Evolutionary conservation across 2,329 filamentous ascomycete species (phyloP), one percentile per base, ranked within the genome.

Genomic region (Chrysoporthe deuterocubensis): DNA sequence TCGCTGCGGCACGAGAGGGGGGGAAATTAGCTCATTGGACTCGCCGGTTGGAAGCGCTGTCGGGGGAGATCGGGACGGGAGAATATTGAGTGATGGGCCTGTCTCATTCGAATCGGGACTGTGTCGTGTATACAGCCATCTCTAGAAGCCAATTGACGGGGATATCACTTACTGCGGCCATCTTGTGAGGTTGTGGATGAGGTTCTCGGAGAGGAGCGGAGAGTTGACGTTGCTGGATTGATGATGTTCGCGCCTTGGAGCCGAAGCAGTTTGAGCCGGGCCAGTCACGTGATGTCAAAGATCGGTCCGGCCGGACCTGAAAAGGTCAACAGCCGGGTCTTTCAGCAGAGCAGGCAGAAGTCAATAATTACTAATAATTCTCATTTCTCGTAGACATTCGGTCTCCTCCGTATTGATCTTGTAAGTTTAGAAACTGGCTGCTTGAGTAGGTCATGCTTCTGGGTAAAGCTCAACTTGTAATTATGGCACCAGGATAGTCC

Each of bases 141-240:
- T 56, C 32, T 46, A 32, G 34, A 11, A 9, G 60, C 72, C 73
- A 76, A 77, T 77, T 75, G 70, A 62, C 13, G 57, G 58, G 21
- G 57, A 2, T 18, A 13, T 16, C 1, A 62, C 87, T 85, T 86
- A 90, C 88, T 84, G 85, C 85, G 80, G 87, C 87, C 88, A 90
- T 90, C 83, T 83, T 88, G 83, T 81, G 69, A 76, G 77, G 75
- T 82, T 76, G 67, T 65, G 63, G 43, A 40, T 58, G 63, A 37
- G 54, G 5, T 65, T n/a, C 32, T 59, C 54, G 54, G 32, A 6
- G 75, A 77, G 77, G 79, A 82, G 81, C 81, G 79, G 78, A 81
- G 80, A 82, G 78, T 67, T 66, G 63, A 48, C 63, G 63, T 65
- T 65, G 52, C 52, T 48, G 50, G 11, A 32, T 46, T 64, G 62